A percentile compares a stretch with the other conserved stretches of the same genome.
Evolutionary conservation across 352 stramenopile genomes (phyloP).

Genomic region (Phytophthora syringae): DNA sequence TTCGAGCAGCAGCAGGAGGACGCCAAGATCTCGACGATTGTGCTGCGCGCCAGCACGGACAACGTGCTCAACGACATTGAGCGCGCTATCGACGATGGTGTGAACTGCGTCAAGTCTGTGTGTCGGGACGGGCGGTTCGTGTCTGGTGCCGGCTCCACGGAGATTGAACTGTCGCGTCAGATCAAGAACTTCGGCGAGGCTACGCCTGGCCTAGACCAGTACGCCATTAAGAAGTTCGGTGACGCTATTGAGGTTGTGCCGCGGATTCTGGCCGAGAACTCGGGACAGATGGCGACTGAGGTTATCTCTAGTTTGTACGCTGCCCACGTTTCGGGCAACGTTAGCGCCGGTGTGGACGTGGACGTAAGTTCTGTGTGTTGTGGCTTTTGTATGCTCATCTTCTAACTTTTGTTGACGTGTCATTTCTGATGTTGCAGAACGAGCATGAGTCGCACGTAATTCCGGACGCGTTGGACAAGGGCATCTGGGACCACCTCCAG

Average conservation of each 20-base stretch:
- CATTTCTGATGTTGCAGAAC: constrained; percentile 45
- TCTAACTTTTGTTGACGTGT: constrained; percentile 32
- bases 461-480: constrained; percentile 70
- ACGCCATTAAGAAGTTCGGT: constrained; percentile 99
- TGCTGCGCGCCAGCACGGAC: constrained; percentile 94
- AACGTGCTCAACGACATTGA: constrained; percentile 99
- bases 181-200: constrained; percentile 95
- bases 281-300: constrained; percentile 94
- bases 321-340: constrained; percentile 93
- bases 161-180: constrained; percentile 96
- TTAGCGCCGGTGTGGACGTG: constrained; percentile 94
- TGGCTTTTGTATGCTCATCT: neutral
- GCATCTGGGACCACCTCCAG: constrained; percentile 94
- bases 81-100: constrained; percentile 97
- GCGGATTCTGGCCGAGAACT: constrained; percentile 98
- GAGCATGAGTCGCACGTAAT: constrained; percentile 85
- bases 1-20: constrained; percentile 95
- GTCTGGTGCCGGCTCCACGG: constrained; percentile 94
- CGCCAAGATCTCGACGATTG: constrained; percentile 96
- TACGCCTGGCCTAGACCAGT: constrained; percentile 98
- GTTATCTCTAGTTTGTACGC: constrained; percentile 96
- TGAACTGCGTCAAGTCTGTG: constrained; percentile 96
- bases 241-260: constrained; percentile 98
- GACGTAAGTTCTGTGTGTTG: constrained; percentile 60
- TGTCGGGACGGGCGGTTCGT: constrained; percentile 96